Conservation (phyloP, 306 rosid species). For the Dryas drummondii region DNA sequence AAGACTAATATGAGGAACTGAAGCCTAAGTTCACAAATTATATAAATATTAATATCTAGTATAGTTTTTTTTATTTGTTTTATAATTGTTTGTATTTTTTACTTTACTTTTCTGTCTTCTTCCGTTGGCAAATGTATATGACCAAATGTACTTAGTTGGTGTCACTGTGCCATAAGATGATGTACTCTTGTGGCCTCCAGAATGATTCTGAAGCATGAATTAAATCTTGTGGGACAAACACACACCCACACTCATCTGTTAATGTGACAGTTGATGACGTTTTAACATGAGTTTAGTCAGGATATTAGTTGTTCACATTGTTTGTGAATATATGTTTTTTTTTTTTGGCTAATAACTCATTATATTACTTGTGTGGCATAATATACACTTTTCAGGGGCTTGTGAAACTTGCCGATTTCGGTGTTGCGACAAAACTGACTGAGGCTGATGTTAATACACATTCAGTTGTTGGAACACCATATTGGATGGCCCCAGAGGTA, state of each 20-base stretch:
- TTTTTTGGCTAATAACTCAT: neutral
- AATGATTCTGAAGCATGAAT: neutral
- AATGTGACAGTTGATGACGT: neutral
- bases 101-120: no score
- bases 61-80: no score
- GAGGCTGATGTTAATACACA: conserved; percentile 99
- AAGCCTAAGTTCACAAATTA: no score
- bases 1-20: no score
- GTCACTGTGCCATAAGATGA: neutral
- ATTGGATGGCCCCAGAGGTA: conserved; percentile 99
- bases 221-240: neutral
- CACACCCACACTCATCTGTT: neutral
- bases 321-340: neutral
- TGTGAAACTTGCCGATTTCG: conserved; percentile 99
- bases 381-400: conserved; percentile 68
- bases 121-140: no score
- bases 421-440: conserved; percentile 94
- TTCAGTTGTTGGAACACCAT: conserved; percentile 99
- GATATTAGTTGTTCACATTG: neutral
- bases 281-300: neutral
- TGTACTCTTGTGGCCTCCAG: neutral
- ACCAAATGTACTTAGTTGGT: no score
- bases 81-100: no score
- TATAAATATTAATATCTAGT: no score
- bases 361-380: neutral